Evolutionary conservation across 2,329 filamentous ascomycete genomes (phyloP), one percentile per base, ranked within the genome.

Genomic region (Aspergillus arachidicola): DNA sequence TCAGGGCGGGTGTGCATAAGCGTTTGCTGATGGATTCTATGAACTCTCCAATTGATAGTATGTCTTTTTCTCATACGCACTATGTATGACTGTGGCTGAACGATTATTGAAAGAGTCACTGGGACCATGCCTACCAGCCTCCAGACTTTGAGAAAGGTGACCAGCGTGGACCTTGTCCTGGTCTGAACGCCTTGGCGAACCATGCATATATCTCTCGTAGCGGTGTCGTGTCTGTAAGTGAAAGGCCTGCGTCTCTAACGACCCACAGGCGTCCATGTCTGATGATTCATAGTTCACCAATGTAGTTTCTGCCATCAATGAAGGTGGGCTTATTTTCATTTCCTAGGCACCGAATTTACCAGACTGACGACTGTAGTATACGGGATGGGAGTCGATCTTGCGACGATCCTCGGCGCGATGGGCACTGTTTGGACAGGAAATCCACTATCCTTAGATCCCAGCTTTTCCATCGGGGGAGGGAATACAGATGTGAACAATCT

Each of bases 381-480:
- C 30, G 81, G 81, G 4, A 85, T 85, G 83, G 78, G 78, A 0
- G 57, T 83, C 21, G 82, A 83, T 19, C 67, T 84, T 0, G 73
- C 75, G 1, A 74, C 75, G 1, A 61, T 84, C 5, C 70, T 83
- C 3, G 77, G 80, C n/a, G 72, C 81, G 4, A 79, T 83, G 72
- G 82, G 82, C 7, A 82, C 81, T 16, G 79, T 82, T 12, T 81
- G 80, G 66, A 79, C 80, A 4, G 84, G 85, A 1, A 82, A 86
- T 63, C 81, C 82, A 6, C 65, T 86, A 0, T 84, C 84, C 0
- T 64, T 84, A 1, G 75, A 79, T 48, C 83, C 79, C 1, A 79
- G 82, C 3, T 85, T 84, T 72, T 86, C 84, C 1, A 86, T 86
- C 46, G 84, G 84, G 12, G 82, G 82, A n/a, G 72, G 76, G 41